Percentiles rank a stretch among this genome's conserved stretches.
Conservation (phyloP, 805 yeast genomes). For the Blastobotrys attinorum region DNA sequence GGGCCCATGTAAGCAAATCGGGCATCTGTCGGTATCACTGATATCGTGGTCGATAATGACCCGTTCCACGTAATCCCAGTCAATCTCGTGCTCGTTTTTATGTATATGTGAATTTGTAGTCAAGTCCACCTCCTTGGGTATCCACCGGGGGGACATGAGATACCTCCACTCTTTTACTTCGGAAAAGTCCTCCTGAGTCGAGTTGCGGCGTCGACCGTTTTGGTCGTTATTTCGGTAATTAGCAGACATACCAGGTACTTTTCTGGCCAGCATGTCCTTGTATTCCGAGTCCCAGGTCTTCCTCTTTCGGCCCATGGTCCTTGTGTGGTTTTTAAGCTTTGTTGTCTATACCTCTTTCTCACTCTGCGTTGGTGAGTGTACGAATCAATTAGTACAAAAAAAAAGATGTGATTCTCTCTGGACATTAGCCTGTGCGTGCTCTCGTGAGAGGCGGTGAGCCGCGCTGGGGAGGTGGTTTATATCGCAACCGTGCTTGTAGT, state of each 20-base stretch:
- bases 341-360: too few species aligned
- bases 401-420: too few species aligned
- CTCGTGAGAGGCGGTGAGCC: too few species aligned
- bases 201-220: not conserved
- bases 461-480: too few species aligned
- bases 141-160: conserved; percentile 2
- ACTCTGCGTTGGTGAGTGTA: too few species aligned
- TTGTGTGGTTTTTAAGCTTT: too few species aligned
- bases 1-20: conserved; percentile 11
- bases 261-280: not conserved
- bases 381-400: too few species aligned
- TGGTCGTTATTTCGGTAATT: not conserved
- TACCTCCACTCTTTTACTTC: conserved; percentile 9
- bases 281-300: conserved; percentile 1
- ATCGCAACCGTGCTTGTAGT: too few species aligned
- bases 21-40: conserved; percentile 11
- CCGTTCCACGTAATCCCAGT: conserved; percentile 7
- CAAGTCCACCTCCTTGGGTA: not conserved
- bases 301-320: not conserved
- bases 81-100: not conserved
- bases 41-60: conserved; percentile 9
- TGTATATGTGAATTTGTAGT: not conserved
- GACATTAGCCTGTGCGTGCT: too few species aligned
- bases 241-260: not conserved
- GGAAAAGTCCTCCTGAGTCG: not conserved